phyloP scores from a whole-genome alignment of 1,284 basidiomycete genomes.

The Leccinum angustisporum region DNA sequence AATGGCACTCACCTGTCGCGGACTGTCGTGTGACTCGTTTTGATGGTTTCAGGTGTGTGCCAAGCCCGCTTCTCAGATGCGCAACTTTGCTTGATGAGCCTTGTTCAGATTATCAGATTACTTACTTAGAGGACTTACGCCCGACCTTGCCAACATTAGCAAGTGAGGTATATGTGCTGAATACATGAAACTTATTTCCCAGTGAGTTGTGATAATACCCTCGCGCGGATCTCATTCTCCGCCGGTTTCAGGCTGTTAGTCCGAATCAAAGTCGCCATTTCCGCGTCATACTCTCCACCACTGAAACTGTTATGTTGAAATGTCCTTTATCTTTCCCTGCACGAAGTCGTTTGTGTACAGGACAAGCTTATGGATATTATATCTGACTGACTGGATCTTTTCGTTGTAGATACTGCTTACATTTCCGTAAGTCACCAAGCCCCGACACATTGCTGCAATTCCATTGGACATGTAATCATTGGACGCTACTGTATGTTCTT shows the following conservation, averaged over 20 bases:
- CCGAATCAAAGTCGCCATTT: conserved; percentile 2
- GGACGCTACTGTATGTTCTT: conserved; percentile 64
- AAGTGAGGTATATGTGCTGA: conserved; percentile 76
- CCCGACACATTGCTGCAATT: not conserved
- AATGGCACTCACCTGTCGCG: conserved; percentile 77
- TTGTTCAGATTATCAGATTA: conserved; percentile 60
- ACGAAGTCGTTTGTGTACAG: not conserved
- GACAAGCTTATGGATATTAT: not conserved
- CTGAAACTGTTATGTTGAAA: not conserved
- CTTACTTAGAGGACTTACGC: conserved; percentile 73
- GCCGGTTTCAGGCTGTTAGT: not conserved
- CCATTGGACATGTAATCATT: conserved; percentile 55
- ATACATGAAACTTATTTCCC: conserved; percentile 84
- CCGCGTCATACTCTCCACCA: not conserved
- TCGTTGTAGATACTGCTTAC: conserved; percentile 63
- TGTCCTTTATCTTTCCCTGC: not conserved
- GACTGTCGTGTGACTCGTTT: conserved; percentile 57
- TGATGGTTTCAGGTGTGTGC: conserved; percentile 60
- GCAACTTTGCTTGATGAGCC: not conserved
- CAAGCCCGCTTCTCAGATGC: not conserved
- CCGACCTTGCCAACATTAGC: conserved; percentile 71
- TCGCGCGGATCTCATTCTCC: not conserved
- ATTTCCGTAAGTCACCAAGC: conserved; percentile 63
- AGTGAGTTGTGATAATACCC: conserved; percentile 41
- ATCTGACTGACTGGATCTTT: conserved; percentile 7